A percentile compares a stretch with the other conserved stretches of the same genome.
Conservation (phyloP, 1,139 yeast species). For the Entelexis paramagnoliae region DNA sequence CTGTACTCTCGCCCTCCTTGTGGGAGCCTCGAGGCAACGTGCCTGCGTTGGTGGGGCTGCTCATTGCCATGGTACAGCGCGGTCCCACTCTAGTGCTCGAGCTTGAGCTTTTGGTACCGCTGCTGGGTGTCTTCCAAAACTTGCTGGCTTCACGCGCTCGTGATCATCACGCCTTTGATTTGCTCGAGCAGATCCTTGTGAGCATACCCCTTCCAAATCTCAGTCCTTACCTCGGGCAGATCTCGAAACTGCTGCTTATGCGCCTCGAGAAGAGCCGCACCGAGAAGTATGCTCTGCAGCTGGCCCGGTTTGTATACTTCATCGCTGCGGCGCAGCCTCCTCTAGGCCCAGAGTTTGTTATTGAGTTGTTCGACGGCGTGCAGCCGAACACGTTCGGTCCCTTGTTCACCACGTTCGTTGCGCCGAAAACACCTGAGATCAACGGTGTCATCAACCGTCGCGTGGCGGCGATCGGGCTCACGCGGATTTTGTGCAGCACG, state of each 20-base stretch:
- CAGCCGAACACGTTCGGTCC: slow-evolving; percentile 61
- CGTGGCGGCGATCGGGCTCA: slow-evolving; percentile 61
- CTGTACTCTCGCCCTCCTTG: slow-evolving; percentile 73
- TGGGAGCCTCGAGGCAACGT: slow-evolving; percentile 93
- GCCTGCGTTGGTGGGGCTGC: slow-evolving; percentile 78
- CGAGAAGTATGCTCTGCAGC: slow-evolving; percentile 60
- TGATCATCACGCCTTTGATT: slow-evolving; percentile 74
- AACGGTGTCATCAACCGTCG: slow-evolving; percentile 66
- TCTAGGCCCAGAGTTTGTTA: slow-evolving; percentile 43
- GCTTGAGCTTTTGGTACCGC: slow-evolving; percentile 49
- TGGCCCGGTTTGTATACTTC: slow-evolving; percentile 52
- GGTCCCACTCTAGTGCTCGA: slow-evolving; percentile 42
- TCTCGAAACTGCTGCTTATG: slow-evolving; percentile 65
- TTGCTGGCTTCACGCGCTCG: slow-evolving; percentile 73
- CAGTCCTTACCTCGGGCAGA: slow-evolving; percentile 53
- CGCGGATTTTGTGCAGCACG: slow-evolving; percentile 45
- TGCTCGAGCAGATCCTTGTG: slow-evolving; percentile 58
- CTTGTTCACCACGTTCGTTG: slow-evolving; percentile 50
- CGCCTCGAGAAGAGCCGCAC: slow-evolving; percentile 66
- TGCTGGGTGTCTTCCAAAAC: slow-evolving; percentile 94
- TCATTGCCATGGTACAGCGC: slow-evolving; percentile 58
- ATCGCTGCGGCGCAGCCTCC: slow-evolving; percentile 41
- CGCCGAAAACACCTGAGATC: slow-evolving; percentile 57
- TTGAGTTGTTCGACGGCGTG: slow-evolving; percentile 42
- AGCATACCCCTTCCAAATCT: slow-evolving; percentile 45